phyloP scores from a whole-genome alignment of 202 grass and related monocot genomes.

The Brachypodium distachyon region DNA sequence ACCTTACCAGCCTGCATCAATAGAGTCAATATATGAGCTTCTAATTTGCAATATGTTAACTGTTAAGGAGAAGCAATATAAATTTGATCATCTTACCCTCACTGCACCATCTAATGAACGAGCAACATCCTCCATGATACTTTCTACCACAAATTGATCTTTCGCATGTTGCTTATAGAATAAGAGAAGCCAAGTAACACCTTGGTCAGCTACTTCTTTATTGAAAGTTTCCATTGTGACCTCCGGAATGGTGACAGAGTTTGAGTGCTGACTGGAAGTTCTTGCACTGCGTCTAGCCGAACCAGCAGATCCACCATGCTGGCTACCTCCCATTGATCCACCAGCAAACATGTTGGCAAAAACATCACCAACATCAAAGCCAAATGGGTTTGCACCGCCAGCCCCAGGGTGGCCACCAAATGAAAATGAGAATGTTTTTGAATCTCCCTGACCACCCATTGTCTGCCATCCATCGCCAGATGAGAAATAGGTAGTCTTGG shows the following conservation, averaged over 20 bases:
- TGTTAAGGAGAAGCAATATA: background rate
- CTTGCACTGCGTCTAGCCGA: conserved; percentile 33
- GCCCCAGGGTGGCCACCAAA: conserved; percentile 56
- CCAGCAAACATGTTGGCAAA: conserved; percentile 79
- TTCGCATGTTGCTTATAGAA: conserved; percentile 61
- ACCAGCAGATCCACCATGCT: conserved; percentile 45
- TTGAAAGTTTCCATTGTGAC: conserved; percentile 66
- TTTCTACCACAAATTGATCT: conserved; percentile 50
- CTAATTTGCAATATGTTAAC: background rate
- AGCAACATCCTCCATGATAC: conserved; percentile 54
- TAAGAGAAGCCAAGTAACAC: conserved; percentile 83
- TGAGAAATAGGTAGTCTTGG: conserved; percentile 49
- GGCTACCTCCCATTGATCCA: conserved; percentile 31
- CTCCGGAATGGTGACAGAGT: conserved; percentile 44
- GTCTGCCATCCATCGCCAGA: conserved; percentile 76
- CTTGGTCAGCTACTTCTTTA: conserved; percentile 71
- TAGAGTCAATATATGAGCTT: background rate
- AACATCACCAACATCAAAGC: conserved; percentile 66
- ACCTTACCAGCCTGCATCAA: conserved; percentile 74
- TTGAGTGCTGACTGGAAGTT: conserved; percentile 27
- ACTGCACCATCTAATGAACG: conserved; percentile 64
- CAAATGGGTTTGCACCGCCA: conserved; percentile 48
- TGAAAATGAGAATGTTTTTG: conserved; percentile 74
- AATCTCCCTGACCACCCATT: conserved; percentile 57
- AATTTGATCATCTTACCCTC: conserved; percentile 34